Evolutionary conservation across 768 basidiomycete species (phyloP).

Genomic region (Termitomyces eurrhizus): DNA sequence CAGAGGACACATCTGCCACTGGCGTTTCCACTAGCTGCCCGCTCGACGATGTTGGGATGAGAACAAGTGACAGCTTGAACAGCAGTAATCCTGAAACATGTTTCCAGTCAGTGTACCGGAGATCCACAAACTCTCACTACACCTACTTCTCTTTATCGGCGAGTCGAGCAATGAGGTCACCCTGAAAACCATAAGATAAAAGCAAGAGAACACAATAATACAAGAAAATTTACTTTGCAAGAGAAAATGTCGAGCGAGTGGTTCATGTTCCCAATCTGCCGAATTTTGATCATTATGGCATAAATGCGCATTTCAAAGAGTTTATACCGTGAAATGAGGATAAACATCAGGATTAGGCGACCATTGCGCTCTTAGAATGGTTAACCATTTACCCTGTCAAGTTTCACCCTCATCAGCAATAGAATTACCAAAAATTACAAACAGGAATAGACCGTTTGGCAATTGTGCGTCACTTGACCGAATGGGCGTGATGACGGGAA

Average conservation of each 20-base stretch:
- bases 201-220: not conserved
- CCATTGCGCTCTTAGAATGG: constrained; percentile 77
- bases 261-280: constrained; percentile 73
- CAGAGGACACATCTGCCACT: constrained; percentile 80
- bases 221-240: constrained; percentile 48
- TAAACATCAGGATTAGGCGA: constrained; percentile 71
- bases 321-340: constrained; percentile 76
- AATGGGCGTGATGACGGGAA: constrained; percentile 68
- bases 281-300: not conserved
- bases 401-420: not conserved
- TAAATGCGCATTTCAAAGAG: not conserved
- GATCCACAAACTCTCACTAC: not conserved
- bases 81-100: constrained; percentile 58
- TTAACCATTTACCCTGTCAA: constrained; percentile 75
- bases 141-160: constrained; percentile 53
- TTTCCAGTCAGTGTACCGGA: not conserved
- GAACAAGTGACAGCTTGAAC: constrained; percentile 90
- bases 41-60: constrained; percentile 71
- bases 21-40: constrained; percentile 73
- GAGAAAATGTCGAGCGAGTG: constrained; percentile 75
- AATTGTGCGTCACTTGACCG: constrained; percentile 61
- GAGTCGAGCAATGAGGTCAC: constrained; percentile 64
- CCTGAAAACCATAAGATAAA: constrained; percentile 33
- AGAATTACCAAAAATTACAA: not conserved
- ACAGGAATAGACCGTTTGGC: constrained; percentile 61